Evolutionary conservation across 306 rosid genomes (phyloP), one percentile per base, ranked within the genome.

Genomic region (Rosa chinensis): DNA sequence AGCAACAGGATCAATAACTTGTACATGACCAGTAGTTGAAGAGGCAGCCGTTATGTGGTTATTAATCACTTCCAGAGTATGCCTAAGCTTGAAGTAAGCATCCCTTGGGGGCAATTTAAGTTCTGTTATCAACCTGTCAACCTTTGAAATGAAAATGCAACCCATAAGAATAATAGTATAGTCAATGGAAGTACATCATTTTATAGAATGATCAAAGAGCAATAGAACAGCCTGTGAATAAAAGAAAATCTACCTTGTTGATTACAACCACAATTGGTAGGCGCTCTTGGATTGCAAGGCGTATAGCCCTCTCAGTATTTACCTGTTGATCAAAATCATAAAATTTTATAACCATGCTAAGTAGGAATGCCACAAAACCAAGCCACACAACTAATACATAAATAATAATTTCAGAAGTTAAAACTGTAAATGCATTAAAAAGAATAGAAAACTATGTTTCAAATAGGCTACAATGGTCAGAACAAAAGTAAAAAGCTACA

Each of bases 251-350:
- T 73, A 95, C 99, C 98, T 95, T 95, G 76, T 95, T 95, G 78
- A 95, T 90, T 17, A 95, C 99, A 79, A 95, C 93, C 18, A 93
- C 98, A 85, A 95, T 90, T 17, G 97, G 98, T 52, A 95, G 77
- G 18, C 89, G 89, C 6, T 95, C 99, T 80, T 93, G 99, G 78
- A 93, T n/a, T n/a, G n/a, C n/a, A n/a, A n/a, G n/a, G n/a, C n/a
- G n/a, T 82, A 95, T 95, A 47, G 97, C 99, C 88, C 99, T 89
- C 86, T 95, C 99, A 0, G 99, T 95, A 84, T 95, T 95, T 40
- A 91, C 98, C 99, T 95, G 83, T 83, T 77, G 39, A 82, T 67
- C 73, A 67, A 39, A 75, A 72, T 18, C 39, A 37, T 20, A 40
- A 17, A 17, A 20, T 10, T 35, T 11, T 45, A 28, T 16, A 61